Evolutionary conservation across 257 asterid genomes (phyloP).

Genomic region (Ophiorrhiza pumila): DNA sequence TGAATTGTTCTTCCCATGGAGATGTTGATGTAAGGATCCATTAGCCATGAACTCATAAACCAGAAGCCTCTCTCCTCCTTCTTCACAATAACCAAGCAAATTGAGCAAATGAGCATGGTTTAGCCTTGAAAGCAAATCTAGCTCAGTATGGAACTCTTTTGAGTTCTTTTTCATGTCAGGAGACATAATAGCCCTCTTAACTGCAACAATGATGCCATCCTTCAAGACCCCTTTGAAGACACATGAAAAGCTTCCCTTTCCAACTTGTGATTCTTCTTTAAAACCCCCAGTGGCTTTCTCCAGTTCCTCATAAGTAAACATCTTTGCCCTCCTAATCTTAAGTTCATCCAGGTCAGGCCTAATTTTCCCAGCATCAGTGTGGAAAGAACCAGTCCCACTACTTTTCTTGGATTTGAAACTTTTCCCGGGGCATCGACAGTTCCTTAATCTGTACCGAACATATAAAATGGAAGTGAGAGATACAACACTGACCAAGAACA

Average conservation of each 20-base stretch:
- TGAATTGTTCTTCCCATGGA: slow-evolving; percentile 51
- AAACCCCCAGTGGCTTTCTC: slow-evolving; percentile 70
- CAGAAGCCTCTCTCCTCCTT: slow-evolving; percentile 73
- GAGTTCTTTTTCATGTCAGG: slow-evolving; percentile 74
- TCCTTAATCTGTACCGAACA: slow-evolving; percentile 63
- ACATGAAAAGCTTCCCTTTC: slow-evolving; percentile 87
- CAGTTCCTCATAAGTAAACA: slow-evolving; percentile 69
- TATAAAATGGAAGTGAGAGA: slow-evolving; percentile 52
- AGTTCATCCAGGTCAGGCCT: slow-evolving; percentile 63
- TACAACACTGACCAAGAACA: slow-evolving; percentile 59
- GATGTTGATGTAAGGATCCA: slow-evolving; percentile 81
- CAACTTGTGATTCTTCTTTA: slow-evolving; percentile 71
- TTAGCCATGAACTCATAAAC: slow-evolving; percentile 96
- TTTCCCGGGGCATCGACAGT: slow-evolving; percentile 60
- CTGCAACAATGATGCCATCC: slow-evolving; percentile 78
- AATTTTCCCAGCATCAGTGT: slow-evolving; percentile 49
- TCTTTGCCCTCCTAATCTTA: slow-evolving; percentile 72
- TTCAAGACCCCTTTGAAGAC: slow-evolving; percentile 78
- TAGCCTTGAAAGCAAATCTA: slow-evolving; percentile 77
- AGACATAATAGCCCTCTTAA: slow-evolving; percentile 70
- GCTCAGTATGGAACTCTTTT: slow-evolving; percentile 77
- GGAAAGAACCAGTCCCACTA: slow-evolving; percentile 32
- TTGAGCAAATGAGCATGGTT: slow-evolving; percentile 85
- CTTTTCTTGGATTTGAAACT: slow-evolving; percentile 28
- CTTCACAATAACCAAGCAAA: slow-evolving; percentile 86